phyloP scores from a whole-genome alignment of 768 basidiomycete species.

The Amanita rimosa region DNA sequence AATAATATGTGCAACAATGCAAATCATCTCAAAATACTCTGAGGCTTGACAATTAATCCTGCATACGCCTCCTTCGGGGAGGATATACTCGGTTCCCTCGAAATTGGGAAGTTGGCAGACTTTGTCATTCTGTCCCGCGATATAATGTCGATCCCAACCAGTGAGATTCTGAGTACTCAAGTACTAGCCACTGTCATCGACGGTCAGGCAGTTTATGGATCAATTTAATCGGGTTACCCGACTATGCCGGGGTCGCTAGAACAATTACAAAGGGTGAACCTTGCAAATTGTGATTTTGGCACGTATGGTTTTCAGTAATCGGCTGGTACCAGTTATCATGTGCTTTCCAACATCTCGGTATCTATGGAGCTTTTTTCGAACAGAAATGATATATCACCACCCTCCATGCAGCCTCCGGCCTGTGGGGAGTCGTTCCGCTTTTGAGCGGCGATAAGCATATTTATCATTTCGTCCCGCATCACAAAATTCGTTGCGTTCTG shows the following conservation, averaged over 20 bases:
- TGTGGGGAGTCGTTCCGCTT: conserved; percentile 26
- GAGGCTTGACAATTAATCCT: conserved; percentile 80
- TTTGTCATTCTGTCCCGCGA: conserved; percentile 77
- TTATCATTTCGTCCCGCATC: not conserved
- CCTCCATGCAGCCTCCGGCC: conserved; percentile 24
- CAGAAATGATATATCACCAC: conserved; percentile 65
- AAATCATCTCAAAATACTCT: conserved; percentile 1
- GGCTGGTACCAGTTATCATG: not conserved
- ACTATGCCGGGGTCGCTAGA: not conserved
- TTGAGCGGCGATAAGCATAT: conserved; percentile 6
- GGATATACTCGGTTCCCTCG: conserved; percentile 60
- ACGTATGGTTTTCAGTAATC: not conserved
- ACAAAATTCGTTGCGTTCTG: not conserved
- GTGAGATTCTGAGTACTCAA: conserved; percentile 53
- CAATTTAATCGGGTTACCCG: conserved; percentile 1
- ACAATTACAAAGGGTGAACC: not conserved
- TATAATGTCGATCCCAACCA: conserved; percentile 55
- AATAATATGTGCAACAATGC: not conserved
- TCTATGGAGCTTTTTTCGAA: conserved; percentile 34
- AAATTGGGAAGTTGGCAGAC: conserved; percentile 73
- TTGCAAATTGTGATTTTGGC: not conserved
- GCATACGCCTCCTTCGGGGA: conserved; percentile 85
- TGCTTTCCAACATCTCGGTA: not conserved
- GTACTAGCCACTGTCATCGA: conserved; percentile 75
- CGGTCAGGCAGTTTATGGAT: conserved; percentile 40